Conservation (phyloP, 768 basidiomycete species). For the Collybiopsis confluens region DNA sequence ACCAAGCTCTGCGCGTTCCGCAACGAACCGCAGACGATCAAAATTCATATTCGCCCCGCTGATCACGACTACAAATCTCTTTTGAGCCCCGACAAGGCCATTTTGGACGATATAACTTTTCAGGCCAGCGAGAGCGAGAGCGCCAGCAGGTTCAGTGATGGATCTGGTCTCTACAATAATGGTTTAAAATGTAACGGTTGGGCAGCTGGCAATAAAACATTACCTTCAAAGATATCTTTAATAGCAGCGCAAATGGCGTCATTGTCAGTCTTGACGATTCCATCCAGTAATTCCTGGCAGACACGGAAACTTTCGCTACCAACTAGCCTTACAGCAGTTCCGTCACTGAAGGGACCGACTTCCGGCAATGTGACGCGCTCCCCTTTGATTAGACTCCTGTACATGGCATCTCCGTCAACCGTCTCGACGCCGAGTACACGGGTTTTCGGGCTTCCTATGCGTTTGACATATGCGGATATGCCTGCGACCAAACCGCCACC, state of each 20-base stretch:
- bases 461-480: slow-evolving; percentile 86
- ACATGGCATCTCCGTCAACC: slow-evolving; percentile 92
- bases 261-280: slow-evolving; percentile 80
- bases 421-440: slow-evolving; percentile 92
- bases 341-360: slow-evolving; percentile 95
- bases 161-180: slow-evolving; percentile 77
- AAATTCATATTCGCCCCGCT: slow-evolving; percentile 99
- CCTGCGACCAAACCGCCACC: slow-evolving; percentile 94
- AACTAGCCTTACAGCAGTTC: slow-evolving; percentile 94
- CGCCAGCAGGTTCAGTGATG: slow-evolving; percentile 94
- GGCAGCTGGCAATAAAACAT: slow-evolving; percentile 11
- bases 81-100: slow-evolving; percentile 75
- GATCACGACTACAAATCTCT: slow-evolving; percentile 86
- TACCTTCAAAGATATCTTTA: slow-evolving; percentile 98
- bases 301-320: slow-evolving; percentile 94
- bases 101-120: slow-evolving; percentile 84
- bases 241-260: slow-evolving; percentile 98
- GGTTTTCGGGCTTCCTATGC: slow-evolving; percentile 81
- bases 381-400: slow-evolving; percentile 72
- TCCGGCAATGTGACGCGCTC: slow-evolving; percentile 80
- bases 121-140: slow-evolving; percentile 85
- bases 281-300: slow-evolving; percentile 81
- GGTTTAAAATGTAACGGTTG: not conserved
- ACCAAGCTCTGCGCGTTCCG: slow-evolving; percentile 95
- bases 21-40: slow-evolving; percentile 93